Percentiles rank a stretch among this genome's conserved stretches.
Evolutionary conservation across 1,284 basidiomycete species (phyloP).

Genomic region (Inonotus hispidus): DNA sequence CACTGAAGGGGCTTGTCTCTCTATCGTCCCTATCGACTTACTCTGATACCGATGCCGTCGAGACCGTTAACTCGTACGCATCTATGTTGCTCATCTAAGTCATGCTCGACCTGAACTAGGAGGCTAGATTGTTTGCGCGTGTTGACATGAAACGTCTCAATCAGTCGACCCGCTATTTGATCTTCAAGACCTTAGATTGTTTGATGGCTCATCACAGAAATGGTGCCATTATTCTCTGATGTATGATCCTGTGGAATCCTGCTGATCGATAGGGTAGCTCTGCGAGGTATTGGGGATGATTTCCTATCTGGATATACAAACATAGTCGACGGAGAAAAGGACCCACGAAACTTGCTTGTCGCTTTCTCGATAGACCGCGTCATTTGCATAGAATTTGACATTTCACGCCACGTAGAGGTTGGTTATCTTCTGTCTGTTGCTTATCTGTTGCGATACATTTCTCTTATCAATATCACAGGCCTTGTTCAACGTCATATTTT

Average conservation of each 20-base stretch:
- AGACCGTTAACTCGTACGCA: constrained; percentile 65
- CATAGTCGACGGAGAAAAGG: constrained; percentile 93
- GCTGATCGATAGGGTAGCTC: constrained; percentile 35
- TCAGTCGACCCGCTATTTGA: constrained; percentile 77
- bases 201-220: constrained; percentile 71
- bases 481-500: constrained; percentile 94
- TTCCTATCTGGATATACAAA: constrained; percentile 76
- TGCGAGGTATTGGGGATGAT: constrained; percentile 66
- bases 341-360: constrained; percentile 90
- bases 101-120: background rate
- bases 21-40: constrained; percentile 65
- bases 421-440: constrained; percentile 20
- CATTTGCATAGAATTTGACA: constrained; percentile 85
- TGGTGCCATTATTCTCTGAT: constrained; percentile 36
- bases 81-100: background rate
- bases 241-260: background rate
- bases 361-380: constrained; percentile 86
- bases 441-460: background rate
- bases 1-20: constrained; percentile 67
- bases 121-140: constrained; percentile 64
- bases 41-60: constrained; percentile 64
- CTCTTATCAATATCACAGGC: constrained; percentile 45
- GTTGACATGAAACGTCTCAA: constrained; percentile 80
- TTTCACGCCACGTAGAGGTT: constrained; percentile 72
- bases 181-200: constrained; percentile 81